Evolutionary conservation across 352 stramenopile species (phyloP), one percentile per base, ranked within the genome.

Genomic region (Phytophthora vignae): DNA sequence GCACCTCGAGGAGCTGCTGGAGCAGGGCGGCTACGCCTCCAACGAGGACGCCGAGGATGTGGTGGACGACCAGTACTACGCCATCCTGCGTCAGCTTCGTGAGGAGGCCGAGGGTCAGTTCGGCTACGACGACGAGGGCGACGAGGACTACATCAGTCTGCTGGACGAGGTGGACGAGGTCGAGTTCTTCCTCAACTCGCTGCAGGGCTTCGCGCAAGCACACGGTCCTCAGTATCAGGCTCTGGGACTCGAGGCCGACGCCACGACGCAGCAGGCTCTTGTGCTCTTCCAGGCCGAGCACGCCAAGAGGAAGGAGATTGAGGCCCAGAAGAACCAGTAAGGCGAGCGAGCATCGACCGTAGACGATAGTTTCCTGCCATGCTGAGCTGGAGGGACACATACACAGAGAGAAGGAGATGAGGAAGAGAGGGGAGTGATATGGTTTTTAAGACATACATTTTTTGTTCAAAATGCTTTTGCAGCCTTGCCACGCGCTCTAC

Each of bases 121-220:
- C 50, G 77, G 84, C 60, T 91, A 84, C 61, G 83, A 91, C 66
- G 87, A 94, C 29, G 96, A 98, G 54, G 82, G 88, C 29, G 95
- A 98, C n/a, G 96, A 98, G 66, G 93, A 98, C 60, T 98, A 97
- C 70, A 93, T 88, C 69, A 95, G 87, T 67, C 81, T 97, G 64
- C 75, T 99, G 44, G 95, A 99, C 67, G 84, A 97, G 70, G 88
- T 99, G 17, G 93, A 99, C 64, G 93, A 98, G 74, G 76, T 98
- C 21, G 82, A 95, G 57, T 97, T 97, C 69, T 90, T 98, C 74
- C 88, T 97, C 65, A 78, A 92, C 66, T 95, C 95, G 25, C 73
- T 98, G 36, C 95, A 95, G 55, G 85, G 71, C 40, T 93, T 93
- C 29, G 75, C 83, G 11, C 85, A 91, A 64, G 50, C 81, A 21